Conservation (phyloP, 768 basidiomycete genomes). For the Auriculariales sp. region DNA sequence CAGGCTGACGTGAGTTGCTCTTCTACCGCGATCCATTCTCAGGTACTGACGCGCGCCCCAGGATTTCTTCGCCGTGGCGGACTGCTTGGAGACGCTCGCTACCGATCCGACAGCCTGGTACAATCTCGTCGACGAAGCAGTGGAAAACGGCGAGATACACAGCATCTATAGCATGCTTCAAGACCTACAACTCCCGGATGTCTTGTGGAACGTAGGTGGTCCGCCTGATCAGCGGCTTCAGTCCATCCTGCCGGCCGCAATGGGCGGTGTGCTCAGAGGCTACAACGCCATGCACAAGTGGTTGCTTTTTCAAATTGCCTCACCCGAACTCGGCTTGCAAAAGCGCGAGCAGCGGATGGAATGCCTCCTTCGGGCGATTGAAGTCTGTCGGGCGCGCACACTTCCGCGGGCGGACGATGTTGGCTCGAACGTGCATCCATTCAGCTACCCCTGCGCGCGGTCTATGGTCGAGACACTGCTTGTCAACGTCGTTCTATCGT, state of each 20-base stretch:
- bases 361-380: slow-evolving; percentile 51
- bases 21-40: background rate
- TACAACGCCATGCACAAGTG: slow-evolving; percentile 68
- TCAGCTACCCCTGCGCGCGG: slow-evolving; percentile 50
- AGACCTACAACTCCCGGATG: slow-evolving; percentile 53
- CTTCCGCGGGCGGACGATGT: slow-evolving; percentile 28
- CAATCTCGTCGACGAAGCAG: slow-evolving; percentile 34
- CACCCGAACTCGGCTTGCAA: slow-evolving; percentile 46
- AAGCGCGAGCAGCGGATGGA: slow-evolving; percentile 62
- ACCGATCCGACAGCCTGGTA: slow-evolving; percentile 76
- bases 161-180: slow-evolving; percentile 60
- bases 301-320: slow-evolving; percentile 55
- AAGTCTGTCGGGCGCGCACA: slow-evolving; percentile 48
- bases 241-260: slow-evolving; percentile 61
- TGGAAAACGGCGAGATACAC: slow-evolving; percentile 64
- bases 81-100: slow-evolving; percentile 68
- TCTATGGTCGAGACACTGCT: slow-evolving; percentile 72
- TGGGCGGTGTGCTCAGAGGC: slow-evolving; percentile 65
- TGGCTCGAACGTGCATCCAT: slow-evolving; percentile 19
- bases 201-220: slow-evolving; percentile 61
- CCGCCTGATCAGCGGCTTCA: slow-evolving; percentile 52
- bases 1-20: slow-evolving; percentile 47
- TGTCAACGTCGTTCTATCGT: slow-evolving; percentile 60
- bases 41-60: slow-evolving; percentile 13
- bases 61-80: slow-evolving; percentile 67